Evolutionary conservation across 768 basidiomycete genomes (phyloP).

Genomic region (Mycena alexandri): DNA sequence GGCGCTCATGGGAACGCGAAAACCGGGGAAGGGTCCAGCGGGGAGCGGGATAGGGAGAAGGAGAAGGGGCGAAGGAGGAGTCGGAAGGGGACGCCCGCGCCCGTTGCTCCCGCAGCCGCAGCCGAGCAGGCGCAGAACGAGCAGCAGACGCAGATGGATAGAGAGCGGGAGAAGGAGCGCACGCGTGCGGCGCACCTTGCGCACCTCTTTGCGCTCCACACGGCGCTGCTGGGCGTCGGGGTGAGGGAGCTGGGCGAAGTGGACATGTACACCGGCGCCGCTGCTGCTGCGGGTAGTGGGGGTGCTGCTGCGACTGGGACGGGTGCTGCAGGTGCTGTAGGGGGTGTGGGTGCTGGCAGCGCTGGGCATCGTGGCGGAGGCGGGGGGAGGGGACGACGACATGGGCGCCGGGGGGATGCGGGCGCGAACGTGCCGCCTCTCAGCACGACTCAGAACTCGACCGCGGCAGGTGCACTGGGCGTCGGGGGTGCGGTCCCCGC

Average conservation of each 20-base stretch:
- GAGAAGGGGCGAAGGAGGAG: slow-evolving; percentile 7
- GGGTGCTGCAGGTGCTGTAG: background rate
- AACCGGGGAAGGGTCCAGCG: too few species aligned
- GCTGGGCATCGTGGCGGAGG: slow-evolving; percentile 52
- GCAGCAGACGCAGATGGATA: background rate
- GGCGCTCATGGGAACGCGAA: background rate
- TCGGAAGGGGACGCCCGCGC: slow-evolving; percentile 2
- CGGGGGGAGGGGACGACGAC: background rate
- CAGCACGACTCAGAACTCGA: too few species aligned
- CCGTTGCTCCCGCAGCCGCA: too few species aligned
- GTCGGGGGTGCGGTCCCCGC: slow-evolving; percentile 53
- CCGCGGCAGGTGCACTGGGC: background rate
- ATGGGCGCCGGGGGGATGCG: background rate
- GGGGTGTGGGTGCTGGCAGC: background rate
- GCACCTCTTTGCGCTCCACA: slow-evolving; percentile 66
- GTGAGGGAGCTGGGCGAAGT: slow-evolving; percentile 57
- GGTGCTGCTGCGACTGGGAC: background rate
- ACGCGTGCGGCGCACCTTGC: slow-evolving; percentile 33
- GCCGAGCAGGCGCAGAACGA: background rate
- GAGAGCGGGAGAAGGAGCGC: background rate
- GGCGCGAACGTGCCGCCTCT: background rate
- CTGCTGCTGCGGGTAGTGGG: background rate
- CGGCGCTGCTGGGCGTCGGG: slow-evolving; percentile 64
- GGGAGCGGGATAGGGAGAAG: slow-evolving; percentile 16
- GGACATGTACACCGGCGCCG: slow-evolving; percentile 20